Evolutionary conservation across 2,329 filamentous ascomycete species (phyloP), one percentile per base, ranked within the genome.

Genomic region (Bipolaris cookei): DNA sequence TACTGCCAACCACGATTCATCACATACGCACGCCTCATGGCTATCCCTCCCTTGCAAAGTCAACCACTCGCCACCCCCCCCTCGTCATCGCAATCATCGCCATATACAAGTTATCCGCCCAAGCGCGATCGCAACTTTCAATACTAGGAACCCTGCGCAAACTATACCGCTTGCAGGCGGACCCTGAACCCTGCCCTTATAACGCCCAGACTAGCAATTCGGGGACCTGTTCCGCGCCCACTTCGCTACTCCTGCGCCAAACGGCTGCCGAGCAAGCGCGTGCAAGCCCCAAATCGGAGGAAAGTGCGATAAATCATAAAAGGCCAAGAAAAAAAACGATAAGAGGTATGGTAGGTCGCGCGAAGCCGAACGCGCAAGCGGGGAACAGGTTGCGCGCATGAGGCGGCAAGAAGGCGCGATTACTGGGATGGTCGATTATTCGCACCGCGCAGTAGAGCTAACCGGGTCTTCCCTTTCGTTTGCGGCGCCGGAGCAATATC

Each of bases 121-220:
- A 44, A 44, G 16, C 42, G 25, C 21, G 18, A 46, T 45, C 37
- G 47, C 55, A 20, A 44, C 45, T 56, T 51, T 56, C 47, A 49
- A 60, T 67, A 67, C 64, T 58, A 54, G 50, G 20, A 47, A 54
- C 38, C 51, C 50, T 44, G 42, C 44, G 45, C 52, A 18, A 14
- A 53, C 48, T 37, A 59, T 38, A 25, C 21, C 45, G 43, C 28
- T 50, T 47, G 10, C 39, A 51, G 55, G 61, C 18, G 39, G 20
- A 25, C n/a, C 32, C 18, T 13, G 25, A 64, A 60, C 61, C 67
- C 57, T 62, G 62, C 64, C 63, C 10, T 30, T 65, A 64, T 66
- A 69, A 67, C 64, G 68, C 58, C 66, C 65, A 60, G 62, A 61
- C 57, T 50, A 38, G 47, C 47, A 53, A 58, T 59, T 52, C 50